Base-by-base conservation (phyloP, 306 rosid species). In the Pachyrhizus erosus region DNA sequence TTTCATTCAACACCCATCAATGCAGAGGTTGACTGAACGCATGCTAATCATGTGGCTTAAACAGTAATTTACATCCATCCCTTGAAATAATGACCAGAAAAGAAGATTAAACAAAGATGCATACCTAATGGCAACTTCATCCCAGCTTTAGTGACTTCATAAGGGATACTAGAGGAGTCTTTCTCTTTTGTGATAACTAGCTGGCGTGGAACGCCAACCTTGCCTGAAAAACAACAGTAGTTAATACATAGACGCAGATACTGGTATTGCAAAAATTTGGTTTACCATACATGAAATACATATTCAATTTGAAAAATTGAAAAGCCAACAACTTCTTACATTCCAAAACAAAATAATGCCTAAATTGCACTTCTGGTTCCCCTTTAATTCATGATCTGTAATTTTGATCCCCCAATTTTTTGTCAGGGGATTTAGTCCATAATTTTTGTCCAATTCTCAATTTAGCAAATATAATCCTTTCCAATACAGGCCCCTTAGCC, bases 101-200 rank as follows among this genome's bases (percentile, higher is more conserved):
- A 60, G 51, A 72, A 67, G 17, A 72, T 1, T 3, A 27, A 51
- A 67, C 9, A 48, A 64, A 43, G 4, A 54, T 45, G 37, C 58
- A 64, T 55, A 88, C 91, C 91, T 61, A 88, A 72, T 33, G 91
- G 91, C 52, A 88, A 71, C 76, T 86, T 86, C 84, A 88, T 60
- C 70, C 88, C 89, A 78, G 88, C 86, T 78, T 84, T 84, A 62
- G 83, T 11, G 57, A 84, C 87, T 78, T 88, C 87, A 13, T n/a
- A 81, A 70, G 89, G 88, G 69, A 88, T 84, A 65, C 83, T 78
- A 10, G 85, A 81, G 20, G 86, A 86, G 57, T 79, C 86, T 81
- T 86, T 81, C 70, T 84, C 88, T 75, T 86, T 78, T 70, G 82
- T 65, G 33, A 88, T 48, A 66, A 84, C 81, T 57, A 88, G 73